These are phyloP conservation scores for Zygotorulaspora florentina DNA, from an alignment of 805 yeast species.

Conservation along the genomic window DNA sequence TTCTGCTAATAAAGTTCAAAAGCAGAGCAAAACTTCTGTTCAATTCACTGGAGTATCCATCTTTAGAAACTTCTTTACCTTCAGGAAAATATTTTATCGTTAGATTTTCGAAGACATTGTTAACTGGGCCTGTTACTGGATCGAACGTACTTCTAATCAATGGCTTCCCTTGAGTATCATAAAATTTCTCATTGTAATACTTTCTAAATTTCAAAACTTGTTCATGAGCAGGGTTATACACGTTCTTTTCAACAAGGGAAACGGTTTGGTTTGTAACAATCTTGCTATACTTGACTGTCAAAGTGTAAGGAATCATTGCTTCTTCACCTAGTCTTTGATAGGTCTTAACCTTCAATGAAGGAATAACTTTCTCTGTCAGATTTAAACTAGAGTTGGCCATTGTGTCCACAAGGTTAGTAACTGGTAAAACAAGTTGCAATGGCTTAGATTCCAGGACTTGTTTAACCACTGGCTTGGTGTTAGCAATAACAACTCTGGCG, in stretches of 20 bases:
- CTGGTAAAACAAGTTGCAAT: slow-evolving; percentile 40
- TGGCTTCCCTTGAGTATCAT: slow-evolving; percentile 60
- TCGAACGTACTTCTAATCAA: slow-evolving; percentile 58
- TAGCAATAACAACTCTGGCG: slow-evolving; percentile 34
- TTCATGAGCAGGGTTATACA: slow-evolving; percentile 47
- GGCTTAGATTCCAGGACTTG: slow-evolving; percentile 30
- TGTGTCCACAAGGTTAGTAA: slow-evolving; percentile 47
- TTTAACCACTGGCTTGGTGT: slow-evolving; percentile 33
- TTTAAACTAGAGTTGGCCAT: slow-evolving; percentile 52
- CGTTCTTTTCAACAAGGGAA: slow-evolving; percentile 33
- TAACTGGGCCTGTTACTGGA: slow-evolving; percentile 59
- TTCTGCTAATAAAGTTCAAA: slow-evolving; percentile 38
- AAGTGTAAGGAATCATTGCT: slow-evolving; percentile 49
- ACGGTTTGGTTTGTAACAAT: slow-evolving; percentile 33
- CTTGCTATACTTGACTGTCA: slow-evolving; percentile 39
- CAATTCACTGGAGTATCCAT: slow-evolving; percentile 52
- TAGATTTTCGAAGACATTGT: slow-evolving; percentile 46
- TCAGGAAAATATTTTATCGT: slow-evolving; percentile 46
- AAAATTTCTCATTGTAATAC: slow-evolving; percentile 46
- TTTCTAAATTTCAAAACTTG: slow-evolving; percentile 47
- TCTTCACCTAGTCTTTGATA: slow-evolving; percentile 46
- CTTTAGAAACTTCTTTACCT: slow-evolving; percentile 40
- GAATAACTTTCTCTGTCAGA: slow-evolving; percentile 54
- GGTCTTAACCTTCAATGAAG: slow-evolving; percentile 54
- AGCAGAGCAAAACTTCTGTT: slow-evolving; percentile 47